Percentiles rank a stretch among this genome's conserved stretches.
These are phyloP conservation scores for Rhizopogon rudus DNA, from an alignment of 768 basidiomycete species.

Conservation along the genomic window DNA sequence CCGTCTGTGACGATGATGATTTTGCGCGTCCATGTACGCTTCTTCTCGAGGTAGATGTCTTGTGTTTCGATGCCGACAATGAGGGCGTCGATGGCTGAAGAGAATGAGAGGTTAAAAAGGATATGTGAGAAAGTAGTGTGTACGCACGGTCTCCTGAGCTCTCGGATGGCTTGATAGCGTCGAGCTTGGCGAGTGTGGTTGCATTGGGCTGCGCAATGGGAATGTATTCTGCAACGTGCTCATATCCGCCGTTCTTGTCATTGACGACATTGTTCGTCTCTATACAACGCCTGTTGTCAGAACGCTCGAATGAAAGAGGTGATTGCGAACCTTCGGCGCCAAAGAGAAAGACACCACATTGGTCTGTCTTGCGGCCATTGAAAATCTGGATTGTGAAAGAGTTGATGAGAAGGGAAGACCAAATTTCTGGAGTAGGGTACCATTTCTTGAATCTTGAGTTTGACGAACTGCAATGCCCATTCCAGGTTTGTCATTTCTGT, in stretches of 20 bases:
- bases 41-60: constrained; percentile 55
- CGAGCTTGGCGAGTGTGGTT: constrained; percentile 60
- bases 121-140: background rate
- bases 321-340: constrained; percentile 63
- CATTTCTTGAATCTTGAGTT: constrained; percentile 90
- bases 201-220: constrained; percentile 63
- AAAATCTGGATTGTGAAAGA: constrained; percentile 56
- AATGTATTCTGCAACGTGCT: constrained; percentile 68
- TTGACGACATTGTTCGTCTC: constrained; percentile 67
- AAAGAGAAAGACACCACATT: constrained; percentile 85
- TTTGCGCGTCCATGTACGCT: constrained; percentile 83
- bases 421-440: constrained; percentile 31
- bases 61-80: constrained; percentile 86
- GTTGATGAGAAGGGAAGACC: constrained; percentile 2
- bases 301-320: background rate
- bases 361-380: constrained; percentile 88
- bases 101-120: constrained; percentile 1
- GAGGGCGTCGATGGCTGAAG: constrained; percentile 75
- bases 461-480: constrained; percentile 81
- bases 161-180: constrained; percentile 51
- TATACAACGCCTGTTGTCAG: constrained; percentile 17
- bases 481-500: constrained; percentile 73
- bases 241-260: constrained; percentile 61
- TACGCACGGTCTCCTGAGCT: constrained; percentile 62
- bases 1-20: constrained; percentile 85